Conservation (phyloP, 441 rosid genomes). For the Syzygium malaccense region DNA sequence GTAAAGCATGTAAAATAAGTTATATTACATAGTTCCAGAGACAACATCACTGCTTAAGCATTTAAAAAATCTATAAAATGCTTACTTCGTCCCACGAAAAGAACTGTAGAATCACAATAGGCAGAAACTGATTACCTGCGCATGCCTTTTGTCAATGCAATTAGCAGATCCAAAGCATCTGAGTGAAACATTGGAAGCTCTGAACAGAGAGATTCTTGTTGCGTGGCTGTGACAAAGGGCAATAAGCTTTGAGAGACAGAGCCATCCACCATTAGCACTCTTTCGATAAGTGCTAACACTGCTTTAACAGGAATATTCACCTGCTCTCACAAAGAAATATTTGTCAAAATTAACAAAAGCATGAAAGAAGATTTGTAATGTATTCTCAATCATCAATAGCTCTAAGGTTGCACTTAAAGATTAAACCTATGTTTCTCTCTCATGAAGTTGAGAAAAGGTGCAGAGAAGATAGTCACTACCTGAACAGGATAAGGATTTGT, state of each 20-base stretch:
- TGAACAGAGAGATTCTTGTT: slow-evolving; percentile 69
- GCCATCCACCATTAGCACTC: slow-evolving; percentile 79
- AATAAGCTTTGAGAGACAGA: slow-evolving; percentile 40
- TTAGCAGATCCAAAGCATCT: slow-evolving; percentile 53
- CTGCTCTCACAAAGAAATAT: slow-evolving; percentile 26
- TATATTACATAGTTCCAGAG: not conserved
- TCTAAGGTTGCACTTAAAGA: not conserved
- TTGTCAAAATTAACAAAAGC: not conserved
- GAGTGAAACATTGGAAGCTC: slow-evolving; percentile 81
- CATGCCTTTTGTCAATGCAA: slow-evolving; percentile 51
- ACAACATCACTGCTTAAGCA: not conserved
- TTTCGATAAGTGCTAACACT: slow-evolving; percentile 64
- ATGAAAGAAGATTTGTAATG: too few species aligned
- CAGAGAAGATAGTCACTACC: slow-evolving; percentile 30
- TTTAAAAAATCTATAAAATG: not conserved
- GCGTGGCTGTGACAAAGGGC: slow-evolving; percentile 46
- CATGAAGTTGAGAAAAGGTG: not conserved
- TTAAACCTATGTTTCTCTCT: not conserved
- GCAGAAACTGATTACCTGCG: slow-evolving; percentile 41
- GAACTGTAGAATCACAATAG: not conserved
- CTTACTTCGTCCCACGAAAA: not conserved
- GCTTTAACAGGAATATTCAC: slow-evolving; percentile 51
- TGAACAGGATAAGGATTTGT: slow-evolving; percentile 55
- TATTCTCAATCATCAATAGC: not conserved
- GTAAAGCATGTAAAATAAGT: not conserved